phyloP scores from a whole-genome alignment of 495 filamentous ascomycete genomes.

The Saxophila tyrrhenica region DNA sequence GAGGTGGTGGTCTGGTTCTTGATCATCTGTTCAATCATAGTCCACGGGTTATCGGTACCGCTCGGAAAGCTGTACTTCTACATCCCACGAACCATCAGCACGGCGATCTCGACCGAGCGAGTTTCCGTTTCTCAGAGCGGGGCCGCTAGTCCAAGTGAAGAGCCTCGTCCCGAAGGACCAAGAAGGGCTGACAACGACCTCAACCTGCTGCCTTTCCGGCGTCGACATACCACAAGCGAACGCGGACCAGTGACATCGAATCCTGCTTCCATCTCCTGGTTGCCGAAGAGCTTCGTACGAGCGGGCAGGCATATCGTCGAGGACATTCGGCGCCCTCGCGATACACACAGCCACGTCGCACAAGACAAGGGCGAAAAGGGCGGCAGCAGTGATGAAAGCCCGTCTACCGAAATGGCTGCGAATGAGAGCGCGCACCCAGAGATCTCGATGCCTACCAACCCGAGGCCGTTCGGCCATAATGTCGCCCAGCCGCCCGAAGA shows the following conservation, averaged over 20 bases:
- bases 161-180: neutral
- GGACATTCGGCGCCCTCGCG: slow-evolving; percentile 4
- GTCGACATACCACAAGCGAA: neutral
- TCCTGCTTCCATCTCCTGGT: neutral
- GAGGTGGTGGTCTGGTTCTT: slow-evolving; percentile 77
- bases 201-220: neutral
- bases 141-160: neutral
- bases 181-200: neutral
- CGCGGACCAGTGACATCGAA: neutral
- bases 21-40: slow-evolving; percentile 75
- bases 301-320: slow-evolving; percentile 10
- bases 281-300: neutral
- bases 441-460: slow-evolving; percentile 15
- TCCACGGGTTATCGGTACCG: slow-evolving; percentile 78
- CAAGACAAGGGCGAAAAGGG: neutral
- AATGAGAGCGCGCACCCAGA: slow-evolving; percentile 8
- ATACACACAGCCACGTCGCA: slow-evolving; percentile 1
- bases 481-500: slow-evolving; percentile 3
- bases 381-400: neutral
- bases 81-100: slow-evolving; percentile 65
- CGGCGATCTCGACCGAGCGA: slow-evolving; percentile 36
- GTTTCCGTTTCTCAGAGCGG: slow-evolving; percentile 7
- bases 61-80: slow-evolving; percentile 73
- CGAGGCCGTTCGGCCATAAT: slow-evolving; percentile 14
- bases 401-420: neutral